Conservation (phyloP, 768 basidiomycete genomes). For the Sporobolomyces pararoseus region DNA sequence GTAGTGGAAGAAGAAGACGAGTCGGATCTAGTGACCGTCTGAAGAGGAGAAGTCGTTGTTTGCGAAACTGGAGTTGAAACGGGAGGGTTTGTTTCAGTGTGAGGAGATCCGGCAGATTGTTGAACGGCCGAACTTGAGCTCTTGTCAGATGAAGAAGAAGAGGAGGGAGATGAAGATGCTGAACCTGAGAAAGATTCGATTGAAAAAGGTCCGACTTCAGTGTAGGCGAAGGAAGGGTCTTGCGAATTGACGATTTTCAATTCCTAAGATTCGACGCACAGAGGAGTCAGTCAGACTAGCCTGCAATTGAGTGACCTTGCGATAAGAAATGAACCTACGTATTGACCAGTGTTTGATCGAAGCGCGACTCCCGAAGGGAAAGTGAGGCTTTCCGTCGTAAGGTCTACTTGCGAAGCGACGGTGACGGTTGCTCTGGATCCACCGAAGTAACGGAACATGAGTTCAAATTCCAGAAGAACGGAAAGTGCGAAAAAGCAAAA, state of each 20-base stretch:
- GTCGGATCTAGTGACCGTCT: slow-evolving; percentile 14
- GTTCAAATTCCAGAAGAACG: too few species aligned
- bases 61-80: slow-evolving; percentile 2
- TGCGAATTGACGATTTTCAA: slow-evolving; percentile 34
- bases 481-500: background rate
- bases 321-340: slow-evolving; percentile 2
- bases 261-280: slow-evolving; percentile 3
- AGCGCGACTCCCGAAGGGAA: slow-evolving; percentile 13
- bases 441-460: too few species aligned
- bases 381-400: slow-evolving; percentile 2
- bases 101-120: slow-evolving; percentile 6
- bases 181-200: slow-evolving; percentile 24
- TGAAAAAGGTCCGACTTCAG: slow-evolving; percentile 18
- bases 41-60: slow-evolving; percentile 5
- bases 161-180: background rate
- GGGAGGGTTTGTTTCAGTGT: slow-evolving; percentile 6
- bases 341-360: slow-evolving; percentile 1
- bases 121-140: background rate
- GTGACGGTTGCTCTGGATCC: slow-evolving; percentile 2
- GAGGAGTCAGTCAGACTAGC: background rate
- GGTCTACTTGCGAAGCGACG: slow-evolving; percentile 21
- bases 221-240: slow-evolving; percentile 20
- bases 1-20: background rate
- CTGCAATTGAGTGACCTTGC: background rate
- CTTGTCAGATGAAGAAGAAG: background rate